Conservation (phyloP, 2,329 filamentous ascomycete genomes). For the Akanthomyces lecanii region DNA sequence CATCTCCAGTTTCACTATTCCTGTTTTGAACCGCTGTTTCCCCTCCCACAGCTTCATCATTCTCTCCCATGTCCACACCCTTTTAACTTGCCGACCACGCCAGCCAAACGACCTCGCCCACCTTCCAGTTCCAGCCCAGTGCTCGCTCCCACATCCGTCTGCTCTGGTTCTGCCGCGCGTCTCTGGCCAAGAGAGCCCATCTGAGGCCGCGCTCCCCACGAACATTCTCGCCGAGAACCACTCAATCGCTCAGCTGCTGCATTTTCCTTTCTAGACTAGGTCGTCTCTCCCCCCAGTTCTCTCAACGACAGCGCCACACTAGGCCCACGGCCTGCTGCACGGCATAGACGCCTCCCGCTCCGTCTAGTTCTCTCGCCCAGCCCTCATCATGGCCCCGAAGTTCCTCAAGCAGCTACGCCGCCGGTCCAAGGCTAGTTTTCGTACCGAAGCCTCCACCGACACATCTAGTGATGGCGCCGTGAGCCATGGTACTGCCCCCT, state of each 20-base stretch:
- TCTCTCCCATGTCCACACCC: neutral
- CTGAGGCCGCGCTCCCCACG: neutral
- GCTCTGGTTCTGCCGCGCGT: conserved; percentile 8
- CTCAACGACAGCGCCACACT: neutral
- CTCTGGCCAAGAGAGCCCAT: conserved; percentile 6
- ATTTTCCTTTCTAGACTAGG: neutral
- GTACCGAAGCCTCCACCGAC: conserved; percentile 58
- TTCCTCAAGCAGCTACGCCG: conserved; percentile 72
- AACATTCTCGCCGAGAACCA: neutral
- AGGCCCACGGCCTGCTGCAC: neutral
- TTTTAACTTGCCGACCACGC: neutral
- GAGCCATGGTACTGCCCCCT: conserved; percentile 56
- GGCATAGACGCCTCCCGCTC: conserved; percentile 1
- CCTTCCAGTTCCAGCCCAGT: neutral
- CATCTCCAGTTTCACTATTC: neutral
- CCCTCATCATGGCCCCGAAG: conserved; percentile 50
- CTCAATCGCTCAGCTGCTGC: conserved; percentile 3
- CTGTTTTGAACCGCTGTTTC: neutral
- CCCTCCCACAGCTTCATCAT: neutral
- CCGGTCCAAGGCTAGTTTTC: conserved; percentile 71
- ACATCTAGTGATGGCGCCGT: conserved; percentile 56
- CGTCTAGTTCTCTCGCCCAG: neutral
- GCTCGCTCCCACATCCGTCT: neutral
- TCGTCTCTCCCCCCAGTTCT: neutral
- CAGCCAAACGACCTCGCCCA: neutral